Percentiles rank a stretch among this genome's conserved stretches.
Evolutionary conservation across 1,139 yeast genomes (phyloP).

Genomic region (Scheffersomyces stambukii): DNA sequence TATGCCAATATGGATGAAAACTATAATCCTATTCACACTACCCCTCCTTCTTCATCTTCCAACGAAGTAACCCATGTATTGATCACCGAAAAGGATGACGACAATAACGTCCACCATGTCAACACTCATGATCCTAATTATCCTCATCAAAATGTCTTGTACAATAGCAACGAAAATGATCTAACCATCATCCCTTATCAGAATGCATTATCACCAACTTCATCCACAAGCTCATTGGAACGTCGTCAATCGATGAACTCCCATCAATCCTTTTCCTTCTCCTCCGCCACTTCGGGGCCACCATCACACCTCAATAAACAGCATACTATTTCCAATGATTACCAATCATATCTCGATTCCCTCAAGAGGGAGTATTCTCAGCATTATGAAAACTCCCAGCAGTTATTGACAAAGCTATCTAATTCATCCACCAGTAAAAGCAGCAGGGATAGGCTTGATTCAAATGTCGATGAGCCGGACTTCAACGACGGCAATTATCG

Average conservation of each 20-base stretch:
- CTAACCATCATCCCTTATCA: conserved; percentile 21
- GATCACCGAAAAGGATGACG: conserved; percentile 4
- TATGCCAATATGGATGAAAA: conserved; percentile 16
- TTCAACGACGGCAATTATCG: too few relatives aligned
- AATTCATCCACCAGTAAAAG: neutral
- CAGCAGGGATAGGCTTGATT: conserved; percentile 8
- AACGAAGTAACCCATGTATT: too few relatives aligned
- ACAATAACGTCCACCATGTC: neutral
- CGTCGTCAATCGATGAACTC: conserved; percentile 8
- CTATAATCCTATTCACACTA: conserved; percentile 11
- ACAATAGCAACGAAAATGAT: conserved; percentile 6
- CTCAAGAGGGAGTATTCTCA: conserved; percentile 13
- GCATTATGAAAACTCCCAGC: conserved; percentile 6
- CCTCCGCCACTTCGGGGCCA: too few relatives aligned
- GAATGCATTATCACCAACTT: conserved; percentile 17
- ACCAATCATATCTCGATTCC: conserved; percentile 17
- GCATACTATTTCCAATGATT: conserved; percentile 12
- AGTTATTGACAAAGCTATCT: conserved; percentile 5
- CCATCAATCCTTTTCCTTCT: too few relatives aligned
- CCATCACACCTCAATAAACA: conserved; percentile 13
- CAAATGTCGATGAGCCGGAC: neutral
- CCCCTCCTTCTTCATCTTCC: conserved; percentile 3
- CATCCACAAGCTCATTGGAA: conserved; percentile 7
- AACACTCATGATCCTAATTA: conserved; percentile 5
- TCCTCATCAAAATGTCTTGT: conserved; percentile 2